These are phyloP conservation scores for Ananas comosus DNA, from an alignment of 176 grass and related monocot genomes.

Conservation along the genomic window DNA sequence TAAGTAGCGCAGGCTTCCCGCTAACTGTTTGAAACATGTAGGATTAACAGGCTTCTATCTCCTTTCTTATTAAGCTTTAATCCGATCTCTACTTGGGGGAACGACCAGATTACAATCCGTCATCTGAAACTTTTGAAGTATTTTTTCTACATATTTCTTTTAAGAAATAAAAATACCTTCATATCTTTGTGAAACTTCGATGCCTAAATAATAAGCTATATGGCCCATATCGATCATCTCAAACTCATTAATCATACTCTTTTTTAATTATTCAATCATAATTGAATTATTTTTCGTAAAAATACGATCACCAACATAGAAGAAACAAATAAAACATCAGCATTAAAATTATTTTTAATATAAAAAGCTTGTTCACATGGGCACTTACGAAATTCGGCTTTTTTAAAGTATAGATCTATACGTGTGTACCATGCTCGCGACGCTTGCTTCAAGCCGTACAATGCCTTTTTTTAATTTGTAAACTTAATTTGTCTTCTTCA, in stretches of 20 bases:
- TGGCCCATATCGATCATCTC: conserved; percentile 1
- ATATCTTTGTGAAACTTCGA: background rate
- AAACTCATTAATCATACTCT: background rate
- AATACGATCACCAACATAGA: conserved; percentile 11
- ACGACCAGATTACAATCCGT: background rate
- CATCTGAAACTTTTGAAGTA: conserved; percentile 5
- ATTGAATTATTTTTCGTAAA: background rate
- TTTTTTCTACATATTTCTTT: background rate
- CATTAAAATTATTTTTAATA: background rate
- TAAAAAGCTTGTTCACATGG: background rate
- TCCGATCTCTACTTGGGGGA: background rate
- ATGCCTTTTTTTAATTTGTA: background rate
- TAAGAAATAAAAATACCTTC: background rate
- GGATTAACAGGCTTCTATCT: background rate
- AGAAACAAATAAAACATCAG: too few species aligned
- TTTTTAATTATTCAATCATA: conserved; percentile 1
- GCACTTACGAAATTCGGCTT: background rate
- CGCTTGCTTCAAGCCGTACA: too few species aligned
- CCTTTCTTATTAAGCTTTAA: background rate
- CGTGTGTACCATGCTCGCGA: background rate
- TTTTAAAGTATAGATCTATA: background rate
- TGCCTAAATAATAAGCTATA: conserved; percentile 5
- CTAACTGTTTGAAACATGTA: background rate
- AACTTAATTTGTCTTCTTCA: background rate
- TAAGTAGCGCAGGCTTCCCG: conserved; percentile 4